phyloP scores from a whole-genome alignment of 2,329 filamentous ascomycete species.

The Uncinocarpus reesii region DNA sequence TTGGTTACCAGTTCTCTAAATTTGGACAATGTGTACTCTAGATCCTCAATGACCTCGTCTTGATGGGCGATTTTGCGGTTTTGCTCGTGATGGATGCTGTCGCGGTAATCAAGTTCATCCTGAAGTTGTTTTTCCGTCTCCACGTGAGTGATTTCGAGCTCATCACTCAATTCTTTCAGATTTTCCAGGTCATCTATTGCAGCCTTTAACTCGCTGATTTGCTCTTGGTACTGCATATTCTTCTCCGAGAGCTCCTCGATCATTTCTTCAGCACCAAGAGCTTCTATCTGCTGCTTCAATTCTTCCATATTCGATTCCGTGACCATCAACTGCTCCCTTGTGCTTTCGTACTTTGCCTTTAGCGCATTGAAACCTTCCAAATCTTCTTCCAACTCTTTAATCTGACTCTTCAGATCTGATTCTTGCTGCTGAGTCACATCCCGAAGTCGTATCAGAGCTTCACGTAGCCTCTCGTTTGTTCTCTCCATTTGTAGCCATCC shows the following conservation, averaged over 20 bases:
- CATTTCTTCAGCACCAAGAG: conserved; percentile 81
- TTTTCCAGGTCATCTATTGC: conserved; percentile 80
- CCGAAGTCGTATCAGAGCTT: conserved; percentile 71
- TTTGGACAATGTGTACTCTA: conserved; percentile 78
- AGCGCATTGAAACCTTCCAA: conserved; percentile 55
- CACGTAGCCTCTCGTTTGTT: conserved; percentile 75
- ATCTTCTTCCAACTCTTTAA: conserved; percentile 63
- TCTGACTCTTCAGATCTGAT: conserved; percentile 63
- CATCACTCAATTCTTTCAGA: conserved; percentile 84
- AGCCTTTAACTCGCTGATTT: conserved; percentile 70
- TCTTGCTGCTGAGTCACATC: conserved; percentile 83
- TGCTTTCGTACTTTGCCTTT: conserved; percentile 59
- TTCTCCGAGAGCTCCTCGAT: conserved; percentile 84
- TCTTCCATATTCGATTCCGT: conserved; percentile 71
- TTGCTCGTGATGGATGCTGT: conserved; percentile 74
- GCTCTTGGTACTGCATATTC: conserved; percentile 71
- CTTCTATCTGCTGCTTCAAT: conserved; percentile 81
- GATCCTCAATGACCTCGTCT: conserved; percentile 69
- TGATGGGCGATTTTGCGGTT: conserved; percentile 61
- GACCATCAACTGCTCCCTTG: conserved; percentile 62
- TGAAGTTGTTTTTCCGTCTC: conserved; percentile 92
- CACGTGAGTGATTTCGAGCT: conserved; percentile 84
- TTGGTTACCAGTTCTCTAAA: conserved; percentile 83
- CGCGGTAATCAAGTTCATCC: conserved; percentile 82
- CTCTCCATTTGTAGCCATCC: conserved; percentile 88